Base-by-base conservation (phyloP, 176 grass and related monocot species). In the Carex scoparia region DNA sequence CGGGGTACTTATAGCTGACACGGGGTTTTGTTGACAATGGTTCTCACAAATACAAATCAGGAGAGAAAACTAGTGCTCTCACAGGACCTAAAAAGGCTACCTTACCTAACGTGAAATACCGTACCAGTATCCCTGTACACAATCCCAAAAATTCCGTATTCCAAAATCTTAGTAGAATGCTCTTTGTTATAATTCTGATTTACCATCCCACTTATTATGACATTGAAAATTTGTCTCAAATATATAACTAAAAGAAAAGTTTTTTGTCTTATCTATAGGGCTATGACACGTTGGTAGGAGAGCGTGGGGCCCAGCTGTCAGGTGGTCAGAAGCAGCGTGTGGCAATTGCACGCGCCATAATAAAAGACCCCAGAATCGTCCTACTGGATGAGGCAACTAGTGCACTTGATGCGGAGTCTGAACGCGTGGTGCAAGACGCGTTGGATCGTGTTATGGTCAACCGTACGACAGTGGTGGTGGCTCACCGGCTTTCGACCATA, bases 381-480 rank as follows among this genome's bases (percentile, higher is more conserved):
- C 79, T 96, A 51, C 86, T 99, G 16, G 97, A 99, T 57, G 97
- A 99, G 85, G 97, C 97, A 55, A 99, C 97, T 23, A 99, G 97
- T 83, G 97, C 97, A n/a, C 91, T 99, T 31, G 97, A 99, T 70
- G 97, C 97, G 31, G 97, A 99, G 84, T 99, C 97, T 0, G 97
- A 99, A 42, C 86, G 93, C 5, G 79, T 95, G 14, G 97, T 99
- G 63, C 97, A 99, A 80, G 97, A 99, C 4, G 97, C 97, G 10
- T 66, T 99, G 32, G 90, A 99, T 70, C 91, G 84, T 2, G 88
- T 99, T 56, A 94, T 95, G 97, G 78, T 94, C 65, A 92, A 95
- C 62, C 87, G 93, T 78, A 99, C 97, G 37, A 99, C 97, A 0
- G 87, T 99, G 10, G 89, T 99, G 5, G 79, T 99, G 10, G 97